Evolutionary conservation across 2,329 filamentous ascomycete species (phyloP).

Genomic region (Celoporthe dispersa): DNA sequence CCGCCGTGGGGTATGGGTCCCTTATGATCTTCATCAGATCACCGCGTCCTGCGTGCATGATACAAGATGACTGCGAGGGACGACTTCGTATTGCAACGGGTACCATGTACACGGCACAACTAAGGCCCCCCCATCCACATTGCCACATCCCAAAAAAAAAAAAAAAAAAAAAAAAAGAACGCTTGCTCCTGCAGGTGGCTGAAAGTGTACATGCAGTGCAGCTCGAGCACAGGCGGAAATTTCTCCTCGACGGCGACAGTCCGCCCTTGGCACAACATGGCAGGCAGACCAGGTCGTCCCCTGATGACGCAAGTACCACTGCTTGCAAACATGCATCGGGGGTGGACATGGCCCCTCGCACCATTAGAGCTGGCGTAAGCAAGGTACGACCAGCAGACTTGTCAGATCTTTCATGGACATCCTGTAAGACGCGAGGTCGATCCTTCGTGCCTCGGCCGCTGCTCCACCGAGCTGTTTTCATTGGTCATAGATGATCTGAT

Average conservation of each 20-base stretch:
- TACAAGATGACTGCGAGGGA: not conserved
- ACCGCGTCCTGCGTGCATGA: not conserved
- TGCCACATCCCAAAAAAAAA: not conserved
- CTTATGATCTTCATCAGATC: conserved; percentile 3
- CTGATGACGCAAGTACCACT: conserved; percentile 22
- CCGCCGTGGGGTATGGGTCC: not conserved
- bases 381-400: conserved; percentile 19
- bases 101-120: not conserved
- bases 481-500: conserved; percentile 36
- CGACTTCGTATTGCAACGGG: too few species aligned
- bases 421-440: conserved; percentile 14
- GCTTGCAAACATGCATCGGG: not conserved
- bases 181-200: not conserved
- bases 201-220: not conserved
- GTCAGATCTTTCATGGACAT: conserved; percentile 25
- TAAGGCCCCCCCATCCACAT: not conserved
- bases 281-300: not conserved
- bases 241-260: not conserved
- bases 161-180: not conserved
- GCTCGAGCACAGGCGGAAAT: not conserved
- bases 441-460: conserved; percentile 16
- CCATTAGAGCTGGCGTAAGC: conserved; percentile 11
- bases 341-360: not conserved
- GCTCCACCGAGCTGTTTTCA: conserved; percentile 14
- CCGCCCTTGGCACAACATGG: not conserved